Evolutionary conservation across 1,284 basidiomycete species (phyloP).

Genomic region (Cryptococcus sp.): DNA sequence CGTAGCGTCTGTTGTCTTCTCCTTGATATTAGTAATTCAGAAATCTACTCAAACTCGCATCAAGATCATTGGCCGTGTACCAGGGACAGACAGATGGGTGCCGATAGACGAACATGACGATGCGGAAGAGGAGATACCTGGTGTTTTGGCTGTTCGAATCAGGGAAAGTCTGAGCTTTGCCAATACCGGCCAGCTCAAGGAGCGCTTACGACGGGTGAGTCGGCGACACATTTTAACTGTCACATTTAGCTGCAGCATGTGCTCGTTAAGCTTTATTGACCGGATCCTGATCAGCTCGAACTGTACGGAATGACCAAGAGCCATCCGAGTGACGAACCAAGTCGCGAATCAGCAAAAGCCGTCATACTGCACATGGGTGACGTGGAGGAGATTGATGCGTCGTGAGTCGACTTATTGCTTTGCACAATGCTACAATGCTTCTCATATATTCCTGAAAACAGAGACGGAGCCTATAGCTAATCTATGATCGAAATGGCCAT

Average conservation of each 20-base stretch:
- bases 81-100: conserved; percentile 79
- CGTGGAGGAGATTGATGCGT: conserved; percentile 74
- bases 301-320: conserved; percentile 72
- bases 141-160: conserved; percentile 77
- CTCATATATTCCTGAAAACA: no score
- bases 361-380: conserved; percentile 86
- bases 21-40: conserved; percentile 81
- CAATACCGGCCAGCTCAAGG: conserved; percentile 83
- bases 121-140: conserved; percentile 68
- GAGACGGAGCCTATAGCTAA: no score
- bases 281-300: conserved; percentile 38
- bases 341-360: conserved; percentile 69
- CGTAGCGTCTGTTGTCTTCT: conserved; percentile 77
- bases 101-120: conserved; percentile 75
- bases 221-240: no score
- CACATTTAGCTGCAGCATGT: no score
- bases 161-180: conserved; percentile 82
- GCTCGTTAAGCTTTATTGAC: no score
- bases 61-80: conserved; percentile 73
- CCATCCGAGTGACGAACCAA: conserved; percentile 84
- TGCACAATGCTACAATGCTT: background rate
- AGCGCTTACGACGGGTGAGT: conserved; percentile 65
- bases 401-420: conserved; percentile 58
- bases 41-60: conserved; percentile 76
- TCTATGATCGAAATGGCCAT: conserved; percentile 12